Evolutionary conservation across 768 basidiomycete genomes (phyloP).

Genomic region (Baorangia bicolor): DNA sequence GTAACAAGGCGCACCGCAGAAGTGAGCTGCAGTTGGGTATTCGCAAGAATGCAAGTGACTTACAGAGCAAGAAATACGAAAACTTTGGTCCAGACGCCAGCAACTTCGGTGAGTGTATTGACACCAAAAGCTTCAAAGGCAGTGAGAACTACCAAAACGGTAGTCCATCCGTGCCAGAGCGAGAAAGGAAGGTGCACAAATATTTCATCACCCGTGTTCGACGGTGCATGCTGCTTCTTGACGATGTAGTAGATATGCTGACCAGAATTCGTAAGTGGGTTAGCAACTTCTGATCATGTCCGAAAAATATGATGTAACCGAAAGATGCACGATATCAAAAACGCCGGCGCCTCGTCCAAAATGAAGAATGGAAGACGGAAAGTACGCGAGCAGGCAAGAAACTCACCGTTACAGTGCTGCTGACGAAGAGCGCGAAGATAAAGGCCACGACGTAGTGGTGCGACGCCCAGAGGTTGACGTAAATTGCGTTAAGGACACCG

Average conservation of each 20-base stretch:
- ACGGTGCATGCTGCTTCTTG: conserved; percentile 77
- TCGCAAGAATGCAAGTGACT: conserved; percentile 25
- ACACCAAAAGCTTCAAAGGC: conserved; percentile 90
- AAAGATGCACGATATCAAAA: background rate
- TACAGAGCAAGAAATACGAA: conserved; percentile 92
- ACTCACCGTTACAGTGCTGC: conserved; percentile 58
- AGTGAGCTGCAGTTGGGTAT: conserved; percentile 1
- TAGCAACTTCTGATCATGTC: conserved; percentile 13
- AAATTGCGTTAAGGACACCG: conserved; percentile 82
- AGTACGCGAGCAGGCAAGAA: background rate
- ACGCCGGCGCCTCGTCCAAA: conserved; percentile 2
- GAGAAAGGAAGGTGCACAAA: conserved; percentile 97
- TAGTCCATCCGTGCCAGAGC: conserved; percentile 92
- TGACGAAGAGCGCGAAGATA: conserved; percentile 84
- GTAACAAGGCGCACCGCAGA: conserved; percentile 1
- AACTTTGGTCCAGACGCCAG: conserved; percentile 91
- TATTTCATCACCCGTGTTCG: conserved; percentile 71
- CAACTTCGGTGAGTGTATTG: conserved; percentile 57
- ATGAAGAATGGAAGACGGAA: conserved; percentile 16
- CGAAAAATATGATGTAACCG: conserved; percentile 2
- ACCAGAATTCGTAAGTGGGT: conserved; percentile 7
- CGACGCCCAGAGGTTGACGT: conserved; percentile 82
- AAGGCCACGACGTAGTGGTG: conserved; percentile 81
- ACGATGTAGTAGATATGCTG: conserved; percentile 93
- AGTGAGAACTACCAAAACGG: conserved; percentile 76